These are phyloP conservation scores for Jasminum sambac DNA, from an alignment of 257 asterid species.

Conservation along the genomic window DNA sequence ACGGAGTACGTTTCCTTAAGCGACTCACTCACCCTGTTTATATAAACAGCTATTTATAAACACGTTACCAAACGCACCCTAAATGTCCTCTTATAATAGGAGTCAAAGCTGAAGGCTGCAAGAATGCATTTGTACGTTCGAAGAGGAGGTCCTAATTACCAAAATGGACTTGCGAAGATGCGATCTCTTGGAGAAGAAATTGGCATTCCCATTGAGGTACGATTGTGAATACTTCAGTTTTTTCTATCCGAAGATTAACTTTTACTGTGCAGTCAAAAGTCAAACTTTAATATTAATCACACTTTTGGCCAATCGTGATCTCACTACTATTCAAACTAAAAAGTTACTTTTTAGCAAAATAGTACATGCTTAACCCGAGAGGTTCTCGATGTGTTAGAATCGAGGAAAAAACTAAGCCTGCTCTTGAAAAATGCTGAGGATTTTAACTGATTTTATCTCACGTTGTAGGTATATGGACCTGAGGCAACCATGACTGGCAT, in stretches of 20 bases:
- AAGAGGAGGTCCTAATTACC: slow-evolving; percentile 97
- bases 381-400: neutral
- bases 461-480: slow-evolving; percentile 75
- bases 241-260: too few relatives aligned
- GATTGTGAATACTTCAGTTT: neutral
- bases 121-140: slow-evolving; percentile 78
- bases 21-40: too few relatives aligned
- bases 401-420: neutral
- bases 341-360: too few relatives aligned
- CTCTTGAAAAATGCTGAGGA: neutral
- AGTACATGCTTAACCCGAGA: neutral
- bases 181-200: slow-evolving; percentile 84
- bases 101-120: slow-evolving; percentile 90
- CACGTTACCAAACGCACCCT: too few relatives aligned
- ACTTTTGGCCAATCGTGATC: too few relatives aligned
- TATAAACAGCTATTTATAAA: too few relatives aligned
- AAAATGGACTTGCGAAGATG: slow-evolving; percentile 88
- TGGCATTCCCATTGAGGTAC: slow-evolving; percentile 94
- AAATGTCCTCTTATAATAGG: slow-evolving; percentile 41
- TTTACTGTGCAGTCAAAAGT: too few relatives aligned
- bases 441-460: neutral
- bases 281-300: too few relatives aligned
- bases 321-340: too few relatives aligned
- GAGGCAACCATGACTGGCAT: slow-evolving; percentile 95
- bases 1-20: too few relatives aligned